Evolutionary conservation across 2,329 filamentous ascomycete genomes (phyloP), one percentile per base, ranked within the genome.

Genomic region (Colletotrichum cordylinicola): DNA sequence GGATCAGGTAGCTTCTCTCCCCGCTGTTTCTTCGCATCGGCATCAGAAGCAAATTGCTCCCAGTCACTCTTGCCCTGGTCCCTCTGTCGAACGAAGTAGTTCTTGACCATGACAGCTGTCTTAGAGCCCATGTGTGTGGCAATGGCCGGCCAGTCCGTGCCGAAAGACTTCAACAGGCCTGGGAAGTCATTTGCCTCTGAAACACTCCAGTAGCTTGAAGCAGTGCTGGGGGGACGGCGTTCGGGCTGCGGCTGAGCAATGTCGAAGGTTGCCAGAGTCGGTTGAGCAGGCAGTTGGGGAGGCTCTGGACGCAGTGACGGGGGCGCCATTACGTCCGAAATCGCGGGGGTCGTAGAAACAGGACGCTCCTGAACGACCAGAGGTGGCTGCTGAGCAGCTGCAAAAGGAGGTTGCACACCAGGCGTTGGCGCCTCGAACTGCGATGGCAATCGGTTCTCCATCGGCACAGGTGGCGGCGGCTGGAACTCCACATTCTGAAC

Each of bases 131-230:
- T 96, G 80, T 95, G 92, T 67, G 88, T 88, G 55, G 95, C 93
- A 83, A 96, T 96, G 6, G 90, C 91, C 65, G 87, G 87, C 91
- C 94, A 97, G 82, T 97, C 94, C 18, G 93, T 95, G 74, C 95
- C 95, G 85, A 95, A 96, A 70, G 95, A 90, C 67, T 88, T 90
- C 62, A 97, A 87, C 74, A 95, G 88, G 72, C 89, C 90, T 43
- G 93, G 92, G 83, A 97, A 97, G 80, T 96, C 94, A 62, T 90
- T 93, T 70, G 93, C 90, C 84, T 97, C 95, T 2, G 93, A 94
- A 27, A 96, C 94, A 80, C 94, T 96, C 95, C 95, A 97, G 83
- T 97, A 97, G 83, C 94, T 96, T 2, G 94, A 95, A 16, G 93
- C 91, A 78, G 93, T 92, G 71, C 86, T 86, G 27, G 88, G 87